phyloP scores from a whole-genome alignment of 495 filamentous ascomycete genomes.

The Aspergillus taichungensis region DNA sequence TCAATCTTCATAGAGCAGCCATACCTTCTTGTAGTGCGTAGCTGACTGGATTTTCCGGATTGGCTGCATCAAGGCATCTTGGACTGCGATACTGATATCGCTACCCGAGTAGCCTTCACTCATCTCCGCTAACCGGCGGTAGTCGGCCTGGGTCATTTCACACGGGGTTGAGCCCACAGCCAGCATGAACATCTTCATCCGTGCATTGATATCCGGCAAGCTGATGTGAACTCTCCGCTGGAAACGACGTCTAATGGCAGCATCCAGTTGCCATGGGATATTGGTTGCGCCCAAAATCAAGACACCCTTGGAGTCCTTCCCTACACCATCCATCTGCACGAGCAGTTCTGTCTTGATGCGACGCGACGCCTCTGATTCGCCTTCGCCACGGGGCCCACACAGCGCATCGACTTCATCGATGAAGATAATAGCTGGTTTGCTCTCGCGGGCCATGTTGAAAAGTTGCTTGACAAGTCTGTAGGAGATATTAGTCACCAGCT shows the following conservation, averaged over 20 bases:
- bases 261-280: conserved; percentile 98
- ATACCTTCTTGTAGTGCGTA: conserved; percentile 94
- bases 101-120: conserved; percentile 92
- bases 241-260: conserved; percentile 95
- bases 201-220: conserved; percentile 76
- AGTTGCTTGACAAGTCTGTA: conserved; percentile 88
- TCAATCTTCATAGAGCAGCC: conserved; percentile 6
- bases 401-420: conserved; percentile 98
- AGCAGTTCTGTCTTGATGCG: conserved; percentile 98
- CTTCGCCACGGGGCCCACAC: conserved; percentile 92
- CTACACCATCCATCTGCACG: conserved; percentile 99
- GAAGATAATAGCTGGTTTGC: conserved; percentile 97
- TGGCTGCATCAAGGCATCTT: conserved; percentile 96
- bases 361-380: conserved; percentile 92
- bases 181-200: conserved; percentile 96
- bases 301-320: conserved; percentile 86
- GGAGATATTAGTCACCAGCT: not conserved
- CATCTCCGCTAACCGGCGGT: conserved; percentile 63
- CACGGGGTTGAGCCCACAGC: conserved; percentile 86
- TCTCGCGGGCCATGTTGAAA: conserved; percentile 96
- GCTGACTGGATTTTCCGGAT: conserved; percentile 96
- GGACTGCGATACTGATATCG: conserved; percentile 93
- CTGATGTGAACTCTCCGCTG: conserved; percentile 93
- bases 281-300: conserved; percentile 96
- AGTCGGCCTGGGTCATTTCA: conserved; percentile 71